A percentile compares a stretch with the other conserved stretches of the same genome.
Conservation (phyloP, 2,329 filamentous ascomycete genomes). For the Penicillium glabrum region DNA sequence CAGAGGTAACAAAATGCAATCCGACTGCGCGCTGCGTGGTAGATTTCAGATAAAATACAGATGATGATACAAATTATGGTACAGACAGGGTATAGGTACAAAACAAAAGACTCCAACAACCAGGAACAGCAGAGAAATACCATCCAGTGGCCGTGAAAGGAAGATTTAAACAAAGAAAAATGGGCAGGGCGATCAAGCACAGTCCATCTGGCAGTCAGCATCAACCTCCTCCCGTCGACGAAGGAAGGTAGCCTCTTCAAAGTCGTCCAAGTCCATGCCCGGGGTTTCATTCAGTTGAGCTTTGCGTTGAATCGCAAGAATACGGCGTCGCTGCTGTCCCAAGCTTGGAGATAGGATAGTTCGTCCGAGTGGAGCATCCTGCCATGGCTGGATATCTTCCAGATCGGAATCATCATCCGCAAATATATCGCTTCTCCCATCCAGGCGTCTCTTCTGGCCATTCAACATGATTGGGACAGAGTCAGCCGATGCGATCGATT, state of each 20-base stretch:
- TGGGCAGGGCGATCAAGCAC: constrained; percentile 18
- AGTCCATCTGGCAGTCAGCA: constrained; percentile 37
- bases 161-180: neutral
- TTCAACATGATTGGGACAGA: constrained; percentile 26
- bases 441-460: constrained; percentile 46
- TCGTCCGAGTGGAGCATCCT: constrained; percentile 26
- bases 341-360: constrained; percentile 35
- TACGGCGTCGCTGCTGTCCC: constrained; percentile 28
- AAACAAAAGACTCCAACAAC: neutral
- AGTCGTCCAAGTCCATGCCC: constrained; percentile 41
- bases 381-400: constrained; percentile 32
- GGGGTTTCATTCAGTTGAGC: neutral
- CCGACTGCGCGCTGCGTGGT: neutral
- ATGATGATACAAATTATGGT: neutral
- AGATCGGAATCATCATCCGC: constrained; percentile 33
- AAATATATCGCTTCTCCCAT: constrained; percentile 38
- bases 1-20: neutral
- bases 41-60: neutral
- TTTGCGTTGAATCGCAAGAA: constrained; percentile 14
- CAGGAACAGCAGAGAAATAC: neutral
- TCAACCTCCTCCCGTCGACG: constrained; percentile 42
- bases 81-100: constrained; percentile 2
- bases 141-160: neutral
- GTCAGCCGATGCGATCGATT: constrained; percentile 30
- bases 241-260: constrained; percentile 48